Evolutionary conservation across 2,329 filamentous ascomycete genomes (phyloP), one percentile per base, ranked within the genome.

Genomic region (Aspergillus pseudoviridinutans): DNA sequence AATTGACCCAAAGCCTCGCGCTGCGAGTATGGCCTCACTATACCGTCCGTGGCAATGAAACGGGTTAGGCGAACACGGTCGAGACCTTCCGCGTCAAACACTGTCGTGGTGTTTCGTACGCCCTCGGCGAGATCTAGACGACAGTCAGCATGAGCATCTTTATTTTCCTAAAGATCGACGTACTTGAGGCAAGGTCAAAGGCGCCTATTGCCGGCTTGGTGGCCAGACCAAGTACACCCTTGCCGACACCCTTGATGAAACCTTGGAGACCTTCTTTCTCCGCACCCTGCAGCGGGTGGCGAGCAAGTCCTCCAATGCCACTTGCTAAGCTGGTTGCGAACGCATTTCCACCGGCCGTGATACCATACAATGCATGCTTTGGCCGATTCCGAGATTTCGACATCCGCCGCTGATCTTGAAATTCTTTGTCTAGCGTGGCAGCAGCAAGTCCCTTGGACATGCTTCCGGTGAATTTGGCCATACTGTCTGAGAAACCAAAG

Each of bases 191-290:
- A 69, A 99, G 87, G 76, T 99, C 94, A 64, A 99, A 92, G 24
- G 96, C 91, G 56, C 95, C 94, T 57, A 99, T 96, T 6, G 93
- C 92, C 2, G 95, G 93, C 75, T 99, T 99, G 9, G 94, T 99
- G 1, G 92, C 92, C n/a, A 97, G 80, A 12, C 94, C 94, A 1
- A 97, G 82, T 22, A 97, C 82, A 22, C 94, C 94, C 78, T 97
- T 99, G 56, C 94, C 94, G 41, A 99, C 90, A 55, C 94, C 94
- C 78, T 99, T 99, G 77, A 99, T 90, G 78, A 99, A 99, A 0
- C 94, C 94, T 3, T 92, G 81, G 0, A 92, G 88, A 17, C 94
- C 94, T 76, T 97, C 95, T 71, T 94, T 92, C 75, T 99, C 94
- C 0, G 94, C 94, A 8, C 94, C 94, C 76, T 99, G 91, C 22